Base-by-base conservation (phyloP, 495 filamentous ascomycete species). In the Trichoderma gamsii region DNA sequence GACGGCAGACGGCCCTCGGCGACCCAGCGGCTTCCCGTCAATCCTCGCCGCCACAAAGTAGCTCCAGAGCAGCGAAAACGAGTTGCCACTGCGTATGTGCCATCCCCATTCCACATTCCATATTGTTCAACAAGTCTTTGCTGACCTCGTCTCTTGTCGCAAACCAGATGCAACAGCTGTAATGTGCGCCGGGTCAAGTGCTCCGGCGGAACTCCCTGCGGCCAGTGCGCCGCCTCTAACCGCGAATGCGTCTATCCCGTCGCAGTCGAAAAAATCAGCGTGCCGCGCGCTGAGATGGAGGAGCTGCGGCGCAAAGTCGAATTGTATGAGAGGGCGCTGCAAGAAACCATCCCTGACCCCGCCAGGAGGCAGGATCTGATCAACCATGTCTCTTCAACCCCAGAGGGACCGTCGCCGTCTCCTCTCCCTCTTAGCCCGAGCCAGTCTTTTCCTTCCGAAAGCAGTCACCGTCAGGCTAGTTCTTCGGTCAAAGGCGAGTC, bases 131-230 rank as follows among this genome's bases (percentile, higher is more conserved):
- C 13, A 6, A n/a, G 18, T 16, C 41, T 18, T 23, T 7, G 21
- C 68, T 41, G 51, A 66, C 38, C 35, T 65, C 23, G 67, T 9
- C 68, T 68, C 35, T 38, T 38, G 0, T 38, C 35, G 25, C 69
- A 66, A 44, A 66, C 66, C 68, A 81, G 79, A 23, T 81, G 79
- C 73, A 80, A 81, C 69, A 72, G 70, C 67, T 81, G 79, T 75
- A 81, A 81, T 71, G 71, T 80, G 27, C 74, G 76, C 18, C 78
- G 79, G 64, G 77, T 79, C 70, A 81, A 79, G 66, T 81, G 79
- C 70, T 77, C 72, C n/a, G 79, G 79, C 38, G 69, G 76, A 0
- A 65, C 65, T 32, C 79, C 79, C 1, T 81, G 79, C 69, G 41
- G 63, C 11, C 75, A 77, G 66, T 80, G 79, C 69, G 41, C 67